Conservation (phyloP, 805 yeast species). For the Metschnikowia cubensis region DNA sequence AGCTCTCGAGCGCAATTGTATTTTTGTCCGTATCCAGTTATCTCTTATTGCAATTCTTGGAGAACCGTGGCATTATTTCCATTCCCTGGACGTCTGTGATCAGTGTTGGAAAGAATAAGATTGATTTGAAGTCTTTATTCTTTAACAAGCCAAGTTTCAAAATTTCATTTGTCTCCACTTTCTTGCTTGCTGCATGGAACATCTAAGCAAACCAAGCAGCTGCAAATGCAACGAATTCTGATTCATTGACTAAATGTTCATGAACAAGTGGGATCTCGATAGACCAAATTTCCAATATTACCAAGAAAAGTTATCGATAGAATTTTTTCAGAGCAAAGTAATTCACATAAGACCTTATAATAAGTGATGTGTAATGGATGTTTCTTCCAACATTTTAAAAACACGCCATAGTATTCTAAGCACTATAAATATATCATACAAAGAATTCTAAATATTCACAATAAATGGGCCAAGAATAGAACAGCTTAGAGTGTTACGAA, state of each 20-base stretch:
- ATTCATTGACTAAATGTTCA: no score
- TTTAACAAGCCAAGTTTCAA: slow-evolving; percentile 62
- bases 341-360: no score
- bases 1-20: slow-evolving; percentile 51
- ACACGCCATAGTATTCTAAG: no score
- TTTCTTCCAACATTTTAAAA: no score
- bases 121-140: slow-evolving; percentile 49
- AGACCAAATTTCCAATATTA: background rate
- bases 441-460: no score
- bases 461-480: no score
- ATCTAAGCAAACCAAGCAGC: slow-evolving; percentile 16
- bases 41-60: slow-evolving; percentile 49
- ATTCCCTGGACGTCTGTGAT: slow-evolving; percentile 42
- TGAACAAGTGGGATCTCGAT: no score
- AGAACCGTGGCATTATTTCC: slow-evolving; percentile 48
- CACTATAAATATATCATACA: no score
- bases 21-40: slow-evolving; percentile 43
- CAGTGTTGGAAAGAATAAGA: slow-evolving; percentile 27
- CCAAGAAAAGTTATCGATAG: background rate
- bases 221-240: background rate
- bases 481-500: no score
- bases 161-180: slow-evolving; percentile 49
- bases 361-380: no score
- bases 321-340: no score
- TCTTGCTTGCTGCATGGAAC: slow-evolving; percentile 58